Base-by-base conservation (phyloP, 495 filamentous ascomycete species). In the Penicillium steckii region DNA sequence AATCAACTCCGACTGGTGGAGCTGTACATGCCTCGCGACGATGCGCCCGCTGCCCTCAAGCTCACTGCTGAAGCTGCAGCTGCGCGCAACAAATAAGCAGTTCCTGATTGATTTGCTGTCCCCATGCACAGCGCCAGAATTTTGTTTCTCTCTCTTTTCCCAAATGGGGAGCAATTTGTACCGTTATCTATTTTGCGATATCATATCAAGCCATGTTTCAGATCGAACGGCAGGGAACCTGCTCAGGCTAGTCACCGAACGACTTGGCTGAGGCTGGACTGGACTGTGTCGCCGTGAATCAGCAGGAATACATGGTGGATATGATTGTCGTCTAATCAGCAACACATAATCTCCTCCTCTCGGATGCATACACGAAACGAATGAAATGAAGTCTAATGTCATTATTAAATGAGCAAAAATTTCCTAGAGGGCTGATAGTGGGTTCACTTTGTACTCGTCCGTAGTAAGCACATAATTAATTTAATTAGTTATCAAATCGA, bases 1-100 rank as follows among this genome's bases (percentile, higher is more conserved):
- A 65, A 69, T 18, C 69, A 50, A 52, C 60, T 82, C 40, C 78
- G 75, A 73, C 79, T 96, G 67, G 91, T 96, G 22, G 92, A 96
- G 72, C 47, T 95, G 44, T 90, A 90, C 63, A 92, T 95, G 83
- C 84, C 85, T 15, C 86, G 83, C 67, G 80, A 91, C 48, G 92
- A 96, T 68, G 77, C 89, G 21, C 91, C 91, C 0, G 66, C 76
- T 41, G 84, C 80, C 17, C 63, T 96, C 68, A 86, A 85, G 61
- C 61, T 80, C 41, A 82, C 82, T 12, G 83, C 84, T 1, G 68
- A 79, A 56, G 76, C 86, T 42, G 85, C 88, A 23, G 88, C 90
- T 4, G 78, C 81, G 64, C 78, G 79, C 3, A 88, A 89, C 62
- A 82, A 85, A 7, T 83, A 74, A 73, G 44, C 33, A 37, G 15